Evolutionary conservation across 306 rosid species (phyloP).

Genomic region (Argentina anserina): DNA sequence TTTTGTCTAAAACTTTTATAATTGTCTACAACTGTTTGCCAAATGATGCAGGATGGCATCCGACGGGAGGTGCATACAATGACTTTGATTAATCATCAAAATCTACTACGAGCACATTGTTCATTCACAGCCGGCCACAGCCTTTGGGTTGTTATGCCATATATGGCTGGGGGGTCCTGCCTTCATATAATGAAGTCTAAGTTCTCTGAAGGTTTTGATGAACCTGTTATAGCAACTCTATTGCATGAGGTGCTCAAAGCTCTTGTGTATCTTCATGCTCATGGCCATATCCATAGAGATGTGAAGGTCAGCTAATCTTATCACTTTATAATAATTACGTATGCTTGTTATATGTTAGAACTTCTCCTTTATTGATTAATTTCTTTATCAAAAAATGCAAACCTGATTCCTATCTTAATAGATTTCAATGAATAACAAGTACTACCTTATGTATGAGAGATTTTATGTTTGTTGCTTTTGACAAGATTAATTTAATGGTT

Average conservation of each 20-base stretch:
- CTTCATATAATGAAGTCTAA: slow-evolving; percentile 89
- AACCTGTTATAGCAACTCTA: slow-evolving; percentile 83
- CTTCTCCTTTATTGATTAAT: not conserved
- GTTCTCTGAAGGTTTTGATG: slow-evolving; percentile 86
- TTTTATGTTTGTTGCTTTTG: not conserved
- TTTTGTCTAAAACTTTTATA: not conserved
- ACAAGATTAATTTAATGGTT: not conserved
- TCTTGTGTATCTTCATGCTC: slow-evolving; percentile 90
- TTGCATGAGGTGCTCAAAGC: slow-evolving; percentile 90
- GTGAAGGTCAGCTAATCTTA: slow-evolving; percentile 59
- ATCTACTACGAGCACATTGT: slow-evolving; percentile 82
- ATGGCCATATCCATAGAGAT: slow-evolving; percentile 96
- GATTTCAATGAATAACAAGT: not conserved
- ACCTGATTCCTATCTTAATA: not conserved
- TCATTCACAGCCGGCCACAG: slow-evolving; percentile 82
- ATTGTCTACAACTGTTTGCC: slow-evolving; percentile 12
- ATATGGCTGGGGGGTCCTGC: slow-evolving; percentile 97
- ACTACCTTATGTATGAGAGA: not conserved
- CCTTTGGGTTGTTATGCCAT: slow-evolving; percentile 99
- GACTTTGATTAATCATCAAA: slow-evolving; percentile 82
- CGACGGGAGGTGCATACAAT: slow-evolving; percentile 86
- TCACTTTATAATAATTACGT: slow-evolving; percentile 5
- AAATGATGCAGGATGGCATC: slow-evolving; percentile 81
- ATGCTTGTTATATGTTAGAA: not conserved
- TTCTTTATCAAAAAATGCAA: not conserved